A percentile compares a stretch with the other conserved stretches of the same genome.
These are phyloP conservation scores for Penicillium arizonense DNA, from an alignment of 495 filamentous ascomycete species.

Conservation along the genomic window DNA sequence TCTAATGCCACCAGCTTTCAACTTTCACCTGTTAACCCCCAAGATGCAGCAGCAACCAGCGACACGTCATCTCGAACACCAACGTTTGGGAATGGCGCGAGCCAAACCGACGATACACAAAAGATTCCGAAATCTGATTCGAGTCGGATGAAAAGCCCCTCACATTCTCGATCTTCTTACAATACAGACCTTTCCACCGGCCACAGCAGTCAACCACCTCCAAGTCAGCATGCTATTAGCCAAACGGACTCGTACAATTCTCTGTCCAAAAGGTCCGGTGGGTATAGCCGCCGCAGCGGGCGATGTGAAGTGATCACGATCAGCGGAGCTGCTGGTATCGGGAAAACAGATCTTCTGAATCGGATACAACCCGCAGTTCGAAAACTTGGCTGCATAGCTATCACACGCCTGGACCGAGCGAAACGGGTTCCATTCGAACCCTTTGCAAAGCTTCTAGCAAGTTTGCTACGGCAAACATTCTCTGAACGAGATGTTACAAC, in stretches of 20 bases:
- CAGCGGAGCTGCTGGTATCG: constrained; percentile 71
- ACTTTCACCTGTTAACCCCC: constrained; percentile 31
- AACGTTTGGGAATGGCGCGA: constrained; percentile 11
- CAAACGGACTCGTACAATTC: constrained; percentile 33
- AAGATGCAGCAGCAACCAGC: constrained; percentile 36
- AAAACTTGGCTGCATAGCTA: constrained; percentile 74
- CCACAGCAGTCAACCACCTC: constrained; percentile 28
- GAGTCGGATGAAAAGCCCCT: constrained; percentile 34
- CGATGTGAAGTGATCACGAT: constrained; percentile 78
- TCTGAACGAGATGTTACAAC: constrained; percentile 84
- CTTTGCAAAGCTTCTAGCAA: constrained; percentile 74
- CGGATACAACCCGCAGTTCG: constrained; percentile 72
- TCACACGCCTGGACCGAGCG: constrained; percentile 81
- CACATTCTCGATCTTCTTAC: constrained; percentile 38
- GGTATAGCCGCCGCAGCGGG: constrained; percentile 63
- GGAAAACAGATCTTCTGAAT: constrained; percentile 81
- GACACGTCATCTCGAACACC: constrained; percentile 36
- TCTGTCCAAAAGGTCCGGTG: constrained; percentile 37
- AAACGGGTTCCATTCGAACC: constrained; percentile 81
- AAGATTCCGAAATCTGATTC: constrained; percentile 5
- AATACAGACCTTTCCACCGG: constrained; percentile 32
- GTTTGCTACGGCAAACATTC: constrained; percentile 86
- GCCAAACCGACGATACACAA: constrained; percentile 8
- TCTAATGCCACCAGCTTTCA: constrained; percentile 33
- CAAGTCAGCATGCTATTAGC: constrained; percentile 23